Conservation (phyloP, 257 asterid genomes). For the Capsicum rhomboideum region DNA sequence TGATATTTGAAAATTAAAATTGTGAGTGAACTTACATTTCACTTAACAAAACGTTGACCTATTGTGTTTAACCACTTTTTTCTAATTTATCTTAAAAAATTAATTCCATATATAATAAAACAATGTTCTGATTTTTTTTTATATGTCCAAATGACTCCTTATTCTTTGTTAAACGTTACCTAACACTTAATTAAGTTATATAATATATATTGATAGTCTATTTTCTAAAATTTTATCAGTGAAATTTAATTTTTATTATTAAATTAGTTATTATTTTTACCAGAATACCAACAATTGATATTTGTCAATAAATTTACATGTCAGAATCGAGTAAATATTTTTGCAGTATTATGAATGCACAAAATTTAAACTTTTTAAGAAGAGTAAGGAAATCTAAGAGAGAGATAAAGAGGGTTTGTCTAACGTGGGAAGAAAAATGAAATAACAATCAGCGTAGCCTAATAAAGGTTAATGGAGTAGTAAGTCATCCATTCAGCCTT, state of each 20-base stretch:
- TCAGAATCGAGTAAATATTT: background rate
- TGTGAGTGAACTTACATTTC: background rate
- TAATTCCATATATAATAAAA: too few species aligned
- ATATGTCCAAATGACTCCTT: too few species aligned
- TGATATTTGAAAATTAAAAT: background rate
- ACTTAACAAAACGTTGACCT: too few species aligned
- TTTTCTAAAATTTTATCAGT: too few species aligned
- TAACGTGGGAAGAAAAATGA: constrained; percentile 13
- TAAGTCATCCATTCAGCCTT: constrained; percentile 6
- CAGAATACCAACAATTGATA: background rate
- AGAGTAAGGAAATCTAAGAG: background rate
- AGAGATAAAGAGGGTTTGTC: background rate
- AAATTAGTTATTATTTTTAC: too few species aligned
- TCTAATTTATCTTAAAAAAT: too few species aligned
- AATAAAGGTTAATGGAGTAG: constrained; percentile 15
- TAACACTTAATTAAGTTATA: too few species aligned
- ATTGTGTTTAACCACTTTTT: too few species aligned
- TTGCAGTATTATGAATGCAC: background rate
- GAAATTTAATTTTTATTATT: too few species aligned
- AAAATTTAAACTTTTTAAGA: background rate
- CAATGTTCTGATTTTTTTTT: too few species aligned
- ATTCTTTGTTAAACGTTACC: too few species aligned
- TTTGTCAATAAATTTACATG: background rate
- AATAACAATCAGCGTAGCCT: constrained; percentile 13
- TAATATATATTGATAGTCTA: too few species aligned